phyloP scores from a whole-genome alignment of 2,329 filamentous ascomycete species.

The Xylaria sp. region DNA sequence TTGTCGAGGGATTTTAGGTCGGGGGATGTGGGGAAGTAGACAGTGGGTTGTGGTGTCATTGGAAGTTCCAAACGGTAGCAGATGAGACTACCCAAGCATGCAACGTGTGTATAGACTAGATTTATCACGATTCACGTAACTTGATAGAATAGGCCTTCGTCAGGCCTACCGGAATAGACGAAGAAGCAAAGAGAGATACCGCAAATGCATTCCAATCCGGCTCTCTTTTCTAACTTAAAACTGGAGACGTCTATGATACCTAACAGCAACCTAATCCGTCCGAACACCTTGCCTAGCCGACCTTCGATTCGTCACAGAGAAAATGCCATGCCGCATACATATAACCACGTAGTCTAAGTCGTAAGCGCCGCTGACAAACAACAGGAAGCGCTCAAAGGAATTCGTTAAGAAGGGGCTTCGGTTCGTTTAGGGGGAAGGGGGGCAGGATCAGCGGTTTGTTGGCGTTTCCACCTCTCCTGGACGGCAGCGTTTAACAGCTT shows the following conservation, averaged over 20 bases:
- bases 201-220: not conserved
- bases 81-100: not conserved
- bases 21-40: not conserved
- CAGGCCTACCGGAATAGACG: not conserved
- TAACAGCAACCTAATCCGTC: not conserved
- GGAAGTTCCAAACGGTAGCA: not conserved
- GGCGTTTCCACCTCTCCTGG: no score
- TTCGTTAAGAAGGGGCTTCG: no score
- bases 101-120: not conserved
- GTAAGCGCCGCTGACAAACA: not conserved
- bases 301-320: not conserved
- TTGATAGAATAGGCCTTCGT: not conserved
- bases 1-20: conserved; percentile 44
- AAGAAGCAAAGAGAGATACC: not conserved
- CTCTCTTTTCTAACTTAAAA: not conserved
- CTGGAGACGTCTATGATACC: not conserved
- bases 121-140: not conserved
- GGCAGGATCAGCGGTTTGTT: no score
- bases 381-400: not conserved
- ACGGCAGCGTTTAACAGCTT: no score
- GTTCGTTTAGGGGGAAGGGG: no score
- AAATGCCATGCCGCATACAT: not conserved
- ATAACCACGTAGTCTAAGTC: not conserved
- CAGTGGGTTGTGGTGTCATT: no score
- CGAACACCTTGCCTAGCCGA: not conserved